Evolutionary conservation across 371 early-diverging fungal genomes (phyloP).

Genomic region (Mortierella sp.): DNA sequence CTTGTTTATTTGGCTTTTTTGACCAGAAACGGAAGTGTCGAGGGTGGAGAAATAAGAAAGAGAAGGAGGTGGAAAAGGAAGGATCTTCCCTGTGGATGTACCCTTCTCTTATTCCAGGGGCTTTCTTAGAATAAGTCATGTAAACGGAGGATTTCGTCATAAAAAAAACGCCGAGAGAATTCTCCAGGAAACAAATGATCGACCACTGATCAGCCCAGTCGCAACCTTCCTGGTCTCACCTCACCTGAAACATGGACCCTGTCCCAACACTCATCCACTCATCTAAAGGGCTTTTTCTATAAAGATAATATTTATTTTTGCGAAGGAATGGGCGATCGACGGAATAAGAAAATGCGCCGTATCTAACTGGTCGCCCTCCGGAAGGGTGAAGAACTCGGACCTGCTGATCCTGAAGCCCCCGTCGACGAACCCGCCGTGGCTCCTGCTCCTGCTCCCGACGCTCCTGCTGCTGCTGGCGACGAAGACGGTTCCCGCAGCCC

Average conservation of each 20-base stretch:
- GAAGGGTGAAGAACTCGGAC: not conserved
- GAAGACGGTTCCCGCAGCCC: constrained; percentile 8
- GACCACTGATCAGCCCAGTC: not conserved
- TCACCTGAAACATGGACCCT: not conserved
- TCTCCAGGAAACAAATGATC: not conserved
- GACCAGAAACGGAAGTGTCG: too few species aligned
- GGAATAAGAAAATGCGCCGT: not conserved
- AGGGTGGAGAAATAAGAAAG: too few species aligned
- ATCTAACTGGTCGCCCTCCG: not conserved
- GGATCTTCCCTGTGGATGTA: too few species aligned
- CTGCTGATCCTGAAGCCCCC: not conserved
- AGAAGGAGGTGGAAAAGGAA: too few species aligned
- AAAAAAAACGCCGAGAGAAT: too few species aligned
- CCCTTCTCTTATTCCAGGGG: too few species aligned
- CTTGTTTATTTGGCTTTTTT: too few species aligned
- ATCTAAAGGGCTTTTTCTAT: not conserved
- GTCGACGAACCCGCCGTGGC: not conserved
- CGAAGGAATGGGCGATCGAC: not conserved
- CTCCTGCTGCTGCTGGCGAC: not conserved
- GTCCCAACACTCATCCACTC: not conserved
- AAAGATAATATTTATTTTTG: not conserved
- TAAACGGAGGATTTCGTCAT: too few species aligned
- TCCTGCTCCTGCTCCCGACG: not conserved
- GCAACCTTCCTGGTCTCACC: constrained; percentile 2
- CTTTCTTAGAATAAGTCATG: too few species aligned